phyloP scores from a whole-genome alignment of 306 rosid genomes.

The Luffa acutangula region DNA sequence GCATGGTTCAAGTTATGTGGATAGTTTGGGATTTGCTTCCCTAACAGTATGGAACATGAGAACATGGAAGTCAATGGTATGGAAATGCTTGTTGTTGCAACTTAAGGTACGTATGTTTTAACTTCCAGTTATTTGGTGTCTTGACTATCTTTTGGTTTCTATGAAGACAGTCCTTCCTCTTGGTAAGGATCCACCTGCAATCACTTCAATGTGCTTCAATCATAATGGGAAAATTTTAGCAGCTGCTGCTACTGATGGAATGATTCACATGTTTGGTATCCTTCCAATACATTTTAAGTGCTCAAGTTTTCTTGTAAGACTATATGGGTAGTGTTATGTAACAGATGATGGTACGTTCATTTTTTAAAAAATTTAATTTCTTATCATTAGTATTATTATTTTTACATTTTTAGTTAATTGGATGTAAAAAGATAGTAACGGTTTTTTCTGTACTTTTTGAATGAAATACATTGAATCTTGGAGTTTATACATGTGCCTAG shows the following conservation, averaged over 20 bases:
- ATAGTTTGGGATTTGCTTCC: slow-evolving; percentile 70
- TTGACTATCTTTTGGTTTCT: slow-evolving; percentile 43
- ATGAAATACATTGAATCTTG: background rate
- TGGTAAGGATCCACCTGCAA: slow-evolving; percentile 98
- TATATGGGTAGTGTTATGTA: background rate
- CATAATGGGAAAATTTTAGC: slow-evolving; percentile 97
- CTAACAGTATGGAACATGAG: slow-evolving; percentile 97
- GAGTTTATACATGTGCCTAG: background rate
- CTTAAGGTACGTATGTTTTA: background rate
- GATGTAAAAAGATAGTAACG: background rate
- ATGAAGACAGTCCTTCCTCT: slow-evolving; percentile 98
- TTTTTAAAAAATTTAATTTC: no score
- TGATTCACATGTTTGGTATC: slow-evolving; percentile 99
- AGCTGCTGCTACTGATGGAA: slow-evolving; percentile 90
- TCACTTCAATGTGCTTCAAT: slow-evolving; percentile 86
- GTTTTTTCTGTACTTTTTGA: background rate
- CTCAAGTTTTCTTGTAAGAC: background rate
- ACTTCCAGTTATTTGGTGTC: slow-evolving; percentile 15
- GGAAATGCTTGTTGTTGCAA: slow-evolving; percentile 25
- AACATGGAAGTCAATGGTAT: slow-evolving; percentile 90
- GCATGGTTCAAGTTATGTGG: slow-evolving; percentile 41
- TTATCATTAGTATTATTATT: background rate
- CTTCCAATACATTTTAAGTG: slow-evolving; percentile 20
- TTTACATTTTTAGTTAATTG: slow-evolving; percentile 1
- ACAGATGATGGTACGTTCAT: background rate